Percentiles rank a stretch among this genome's conserved stretches.
phyloP scores from a whole-genome alignment of 768 basidiomycete species.

The Dentipellis fragilis region DNA sequence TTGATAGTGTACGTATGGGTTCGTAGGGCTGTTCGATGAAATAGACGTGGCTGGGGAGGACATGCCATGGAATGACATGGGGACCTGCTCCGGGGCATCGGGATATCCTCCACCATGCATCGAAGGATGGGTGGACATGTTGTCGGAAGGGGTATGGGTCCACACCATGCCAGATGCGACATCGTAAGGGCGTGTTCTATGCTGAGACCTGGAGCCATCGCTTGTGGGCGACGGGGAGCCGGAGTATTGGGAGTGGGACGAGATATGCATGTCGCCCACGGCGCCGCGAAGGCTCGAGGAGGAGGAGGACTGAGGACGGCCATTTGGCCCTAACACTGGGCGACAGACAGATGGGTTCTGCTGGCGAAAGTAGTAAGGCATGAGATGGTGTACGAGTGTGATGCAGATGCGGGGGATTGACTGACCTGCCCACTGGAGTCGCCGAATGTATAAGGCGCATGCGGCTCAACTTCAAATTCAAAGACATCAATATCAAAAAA shows the following conservation, averaged over 20 bases:
- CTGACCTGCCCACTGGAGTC: not conserved
- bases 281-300: slow-evolving; percentile 5
- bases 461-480: slow-evolving; percentile 7
- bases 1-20: slow-evolving; percentile 12
- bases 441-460: slow-evolving; percentile 5
- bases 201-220: slow-evolving; percentile 13
- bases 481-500: not conserved
- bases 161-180: slow-evolving; percentile 15
- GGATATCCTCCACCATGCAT: not conserved
- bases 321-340: not conserved
- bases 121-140: not conserved
- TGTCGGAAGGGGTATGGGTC: slow-evolving; percentile 11
- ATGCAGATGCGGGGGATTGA: too few relatives aligned
- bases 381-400: too few relatives aligned
- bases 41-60: slow-evolving; percentile 10
- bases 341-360: not conserved
- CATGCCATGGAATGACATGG: slow-evolving; percentile 12
- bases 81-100: slow-evolving; percentile 4
- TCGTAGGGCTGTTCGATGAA: slow-evolving; percentile 8
- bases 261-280: slow-evolving; percentile 40
- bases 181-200: slow-evolving; percentile 15
- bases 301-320: not conserved
- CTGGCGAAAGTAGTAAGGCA: not conserved
- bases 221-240: slow-evolving; percentile 18
- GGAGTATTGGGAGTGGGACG: slow-evolving; percentile 23